Conservation (phyloP, 208 protist species). For the Trypanosomatidae sp. region DNA sequence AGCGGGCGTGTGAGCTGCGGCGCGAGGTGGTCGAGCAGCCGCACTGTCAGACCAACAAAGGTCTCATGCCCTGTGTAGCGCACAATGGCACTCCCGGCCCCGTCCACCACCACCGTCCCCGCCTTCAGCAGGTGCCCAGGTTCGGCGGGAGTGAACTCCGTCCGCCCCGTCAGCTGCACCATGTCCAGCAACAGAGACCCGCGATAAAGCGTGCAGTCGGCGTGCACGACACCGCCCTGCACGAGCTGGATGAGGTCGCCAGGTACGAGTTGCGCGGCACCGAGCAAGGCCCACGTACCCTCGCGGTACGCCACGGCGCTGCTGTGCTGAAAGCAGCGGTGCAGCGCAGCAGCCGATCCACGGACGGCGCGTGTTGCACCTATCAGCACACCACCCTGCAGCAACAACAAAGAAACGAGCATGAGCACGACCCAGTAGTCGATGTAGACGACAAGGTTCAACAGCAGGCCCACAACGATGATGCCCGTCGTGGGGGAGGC, state of each 20-base stretch:
- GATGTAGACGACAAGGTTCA: no score
- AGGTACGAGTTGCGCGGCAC: constrained; percentile 71
- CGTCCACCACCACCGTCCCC: constrained; percentile 64
- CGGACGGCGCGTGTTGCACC: neutral
- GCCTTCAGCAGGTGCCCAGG: constrained; percentile 74
- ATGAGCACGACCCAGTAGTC: no score
- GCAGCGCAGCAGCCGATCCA: constrained; percentile 3
- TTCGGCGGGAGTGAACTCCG: constrained; percentile 68
- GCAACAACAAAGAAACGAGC: no score
- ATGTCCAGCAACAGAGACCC: constrained; percentile 74
- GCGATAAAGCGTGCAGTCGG: constrained; percentile 76
- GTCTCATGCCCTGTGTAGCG: constrained; percentile 86
- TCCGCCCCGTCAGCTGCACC: constrained; percentile 91
- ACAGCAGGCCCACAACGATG: no score
- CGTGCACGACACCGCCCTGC: constrained; percentile 81
- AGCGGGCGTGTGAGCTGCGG: constrained; percentile 5
- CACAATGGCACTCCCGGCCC: constrained; percentile 43
- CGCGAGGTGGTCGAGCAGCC: constrained; percentile 45
- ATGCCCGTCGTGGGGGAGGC: neutral
- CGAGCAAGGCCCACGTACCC: constrained; percentile 58
- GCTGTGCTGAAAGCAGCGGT: neutral
- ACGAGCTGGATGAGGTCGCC: constrained; percentile 89
- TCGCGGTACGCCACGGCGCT: constrained; percentile 69
- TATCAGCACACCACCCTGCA: neutral
- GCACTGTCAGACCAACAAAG: constrained; percentile 87